A percentile compares a stretch with the other conserved stretches of the same genome.
phyloP scores from a whole-genome alignment of 2,329 filamentous ascomycete genomes.

The Ophiostoma tasmaniense region DNA sequence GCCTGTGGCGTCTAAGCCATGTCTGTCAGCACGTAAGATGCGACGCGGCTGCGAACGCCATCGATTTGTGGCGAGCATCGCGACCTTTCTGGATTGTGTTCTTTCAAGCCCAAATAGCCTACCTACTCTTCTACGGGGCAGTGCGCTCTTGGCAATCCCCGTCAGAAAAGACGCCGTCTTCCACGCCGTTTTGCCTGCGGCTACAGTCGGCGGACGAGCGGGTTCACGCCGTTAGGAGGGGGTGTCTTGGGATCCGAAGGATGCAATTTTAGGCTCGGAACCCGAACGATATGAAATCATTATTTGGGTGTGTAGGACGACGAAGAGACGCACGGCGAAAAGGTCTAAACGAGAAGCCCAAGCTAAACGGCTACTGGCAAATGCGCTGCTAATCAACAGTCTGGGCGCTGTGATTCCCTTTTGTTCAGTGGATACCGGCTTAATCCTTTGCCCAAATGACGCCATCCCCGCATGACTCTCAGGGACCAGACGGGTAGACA shows the following conservation, averaged over 20 bases:
- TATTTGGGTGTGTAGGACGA: neutral
- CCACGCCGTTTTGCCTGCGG: neutral
- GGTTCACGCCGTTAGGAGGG: neutral
- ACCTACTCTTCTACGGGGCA: neutral
- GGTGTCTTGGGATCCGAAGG: neutral
- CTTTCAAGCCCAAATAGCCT: neutral
- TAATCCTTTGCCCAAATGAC: conserved; percentile 2
- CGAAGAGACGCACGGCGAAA: neutral
- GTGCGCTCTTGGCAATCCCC: neutral
- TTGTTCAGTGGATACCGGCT: neutral
- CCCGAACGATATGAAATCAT: neutral
- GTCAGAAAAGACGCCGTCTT: neutral
- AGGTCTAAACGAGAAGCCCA: neutral
- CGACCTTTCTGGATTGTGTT: neutral
- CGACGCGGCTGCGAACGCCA: neutral
- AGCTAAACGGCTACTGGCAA: neutral
- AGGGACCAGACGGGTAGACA: neutral
- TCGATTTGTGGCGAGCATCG: neutral
- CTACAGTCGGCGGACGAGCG: neutral
- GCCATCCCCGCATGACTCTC: conserved; percentile 6
- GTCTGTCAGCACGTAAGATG: neutral
- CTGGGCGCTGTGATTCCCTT: neutral
- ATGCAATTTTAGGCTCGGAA: neutral
- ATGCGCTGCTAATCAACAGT: neutral
- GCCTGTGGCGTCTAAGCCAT: neutral